Evolutionary conservation across 768 basidiomycete species (phyloP), one percentile per base, ranked within the genome.

Genomic region (Tylopilus balloui): DNA sequence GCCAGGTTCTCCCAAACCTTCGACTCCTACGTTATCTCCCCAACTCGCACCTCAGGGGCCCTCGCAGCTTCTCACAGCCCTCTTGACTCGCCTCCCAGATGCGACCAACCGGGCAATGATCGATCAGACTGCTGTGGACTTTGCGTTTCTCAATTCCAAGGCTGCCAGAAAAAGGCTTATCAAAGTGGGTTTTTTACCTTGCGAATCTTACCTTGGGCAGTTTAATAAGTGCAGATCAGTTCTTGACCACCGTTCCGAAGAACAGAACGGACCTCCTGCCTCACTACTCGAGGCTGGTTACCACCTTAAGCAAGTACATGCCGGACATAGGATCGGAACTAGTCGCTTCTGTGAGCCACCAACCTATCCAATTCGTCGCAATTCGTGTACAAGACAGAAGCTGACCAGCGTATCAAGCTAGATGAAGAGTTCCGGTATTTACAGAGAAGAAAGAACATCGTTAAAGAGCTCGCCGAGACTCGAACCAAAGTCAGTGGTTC

Each of bases 371-470:
- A 25, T 12, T 41, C 10, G 6, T 14, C 20, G 17, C 11, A 21
- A 45, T 40, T 2, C 15, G 27, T 45, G 13, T 32, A 17, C 29
- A 12, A 28, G 41, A 42, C 29, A 23, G 32, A 38, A 31, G 42
- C 28, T 55, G 53, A 55, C 48, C 21, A 27, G 29, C 6, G 38
- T 40, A 21, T 42, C 21, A 59, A 96, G 94, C 78, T 99, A 45
- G 94, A 98, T 57, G 95, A 98, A 58, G 95, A 98, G 64, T 94
- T 98, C 64, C 81, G 91, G 8, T 99, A 97, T 60, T 72, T 99
- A 12, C 95, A 98, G 60, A 76, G 86, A 47, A 97, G 97, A 73
- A 92, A 91, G 70, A 92, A 89, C 42, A 84, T 93, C 1, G 84
- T 95, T 24, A 88, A 88, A 61, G 94, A 98, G 64, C 74, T 98